These are phyloP conservation scores for Picea mariana DNA, from an alignment of 83 land plant species.

Conservation along the genomic window DNA sequence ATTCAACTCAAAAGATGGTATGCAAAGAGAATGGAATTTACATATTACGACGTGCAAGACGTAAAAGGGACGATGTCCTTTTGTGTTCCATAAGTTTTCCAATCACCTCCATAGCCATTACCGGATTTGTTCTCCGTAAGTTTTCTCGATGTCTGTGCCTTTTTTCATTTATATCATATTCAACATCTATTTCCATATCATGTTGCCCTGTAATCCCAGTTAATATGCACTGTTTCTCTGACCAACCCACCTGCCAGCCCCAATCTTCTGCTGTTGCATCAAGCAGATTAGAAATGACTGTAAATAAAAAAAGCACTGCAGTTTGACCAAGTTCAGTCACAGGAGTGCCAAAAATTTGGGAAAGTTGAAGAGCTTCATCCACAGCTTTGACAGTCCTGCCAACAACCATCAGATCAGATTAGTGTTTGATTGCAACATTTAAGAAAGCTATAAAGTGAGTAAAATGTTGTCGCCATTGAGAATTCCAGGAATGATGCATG, in stretches of 20 bases:
- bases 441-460: no score
- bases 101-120: constrained; percentile 48
- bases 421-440: no score
- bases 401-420: constrained; percentile 7
- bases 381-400: constrained; percentile 49
- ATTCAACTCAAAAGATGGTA: not conserved
- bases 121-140: constrained; percentile 35
- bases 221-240: constrained; percentile 35
- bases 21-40: constrained; percentile 16
- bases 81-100: constrained; percentile 44
- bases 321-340: constrained; percentile 42
- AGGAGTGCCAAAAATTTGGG: constrained; percentile 24
- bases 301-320: constrained; percentile 37
- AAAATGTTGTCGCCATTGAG: no score
- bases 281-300: constrained; percentile 32
- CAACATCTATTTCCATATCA: constrained; percentile 53
- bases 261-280: constrained; percentile 69
- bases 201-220: constrained; percentile 33
- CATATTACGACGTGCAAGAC: constrained; percentile 53
- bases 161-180: constrained; percentile 25
- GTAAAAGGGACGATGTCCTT: constrained; percentile 52
- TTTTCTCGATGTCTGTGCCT: constrained; percentile 26
- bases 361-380: constrained; percentile 39
- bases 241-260: constrained; percentile 34
- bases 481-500: no score